Conservation (phyloP, 177 flowering plant genomes). For the Tripterygium wilfordii region DNA sequence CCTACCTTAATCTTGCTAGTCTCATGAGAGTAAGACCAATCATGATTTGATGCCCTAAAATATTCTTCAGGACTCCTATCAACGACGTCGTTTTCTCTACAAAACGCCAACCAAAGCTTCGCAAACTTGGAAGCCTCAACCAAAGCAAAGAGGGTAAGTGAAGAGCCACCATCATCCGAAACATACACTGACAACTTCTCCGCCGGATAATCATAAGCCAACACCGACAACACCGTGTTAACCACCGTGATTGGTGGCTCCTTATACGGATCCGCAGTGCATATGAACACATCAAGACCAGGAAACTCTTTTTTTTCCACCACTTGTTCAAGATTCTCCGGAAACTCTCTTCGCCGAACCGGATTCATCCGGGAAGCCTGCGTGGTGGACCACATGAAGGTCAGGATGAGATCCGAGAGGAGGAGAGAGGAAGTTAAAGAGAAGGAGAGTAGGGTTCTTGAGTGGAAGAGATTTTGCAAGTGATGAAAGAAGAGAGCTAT, state of each 20-base stretch:
- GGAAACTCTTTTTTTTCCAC: slow-evolving; percentile 14
- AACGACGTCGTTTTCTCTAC: slow-evolving; percentile 24
- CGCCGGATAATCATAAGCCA: slow-evolving; percentile 28
- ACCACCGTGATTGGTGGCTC: slow-evolving; percentile 25
- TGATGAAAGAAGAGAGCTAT: slow-evolving; percentile 45
- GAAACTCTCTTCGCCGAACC: slow-evolving; percentile 27
- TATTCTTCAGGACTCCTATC: slow-evolving; percentile 43
- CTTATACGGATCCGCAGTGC: slow-evolving; percentile 32
- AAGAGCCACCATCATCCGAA: slow-evolving; percentile 45
- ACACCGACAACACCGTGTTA: slow-evolving; percentile 24
- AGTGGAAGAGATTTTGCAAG: slow-evolving; percentile 17
- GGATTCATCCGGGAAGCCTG: slow-evolving; percentile 46
- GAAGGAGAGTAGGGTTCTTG: slow-evolving; percentile 18
- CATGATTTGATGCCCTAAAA: slow-evolving; percentile 22
- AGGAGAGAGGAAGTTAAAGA: slow-evolving; percentile 21
- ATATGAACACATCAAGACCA: slow-evolving; percentile 23
- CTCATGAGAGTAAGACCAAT: slow-evolving; percentile 14
- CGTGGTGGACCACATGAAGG: slow-evolving; percentile 51
- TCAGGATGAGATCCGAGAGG: slow-evolving; percentile 44
- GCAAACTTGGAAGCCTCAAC: slow-evolving; percentile 55
- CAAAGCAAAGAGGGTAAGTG: slow-evolving; percentile 49
- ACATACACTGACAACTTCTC: slow-evolving; percentile 24
- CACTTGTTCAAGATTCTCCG: slow-evolving; percentile 31
- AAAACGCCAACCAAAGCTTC: slow-evolving; percentile 48
- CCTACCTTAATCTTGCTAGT: slow-evolving; percentile 42